phyloP scores from a whole-genome alignment of 169 alveolate species.

The Plasmodium vinckei region DNA sequence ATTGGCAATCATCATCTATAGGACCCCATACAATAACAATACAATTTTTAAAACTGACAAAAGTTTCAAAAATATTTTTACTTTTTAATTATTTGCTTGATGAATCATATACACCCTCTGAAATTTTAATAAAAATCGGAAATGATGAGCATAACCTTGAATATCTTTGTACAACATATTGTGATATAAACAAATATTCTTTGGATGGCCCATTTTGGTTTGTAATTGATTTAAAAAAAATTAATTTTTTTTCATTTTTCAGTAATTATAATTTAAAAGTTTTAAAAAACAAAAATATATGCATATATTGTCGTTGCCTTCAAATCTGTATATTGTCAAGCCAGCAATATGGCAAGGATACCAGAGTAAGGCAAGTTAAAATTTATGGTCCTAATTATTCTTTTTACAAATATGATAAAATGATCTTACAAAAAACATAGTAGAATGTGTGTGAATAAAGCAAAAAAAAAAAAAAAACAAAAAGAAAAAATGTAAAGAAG shows the following conservation, averaged over 20 bases:
- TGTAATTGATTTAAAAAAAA: constrained; percentile 75
- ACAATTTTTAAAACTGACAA: constrained; percentile 84
- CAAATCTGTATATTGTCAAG: constrained; percentile 87
- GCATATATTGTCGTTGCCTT: constrained; percentile 82
- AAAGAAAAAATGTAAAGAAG: too few relatives aligned
- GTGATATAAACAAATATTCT: constrained; percentile 78
- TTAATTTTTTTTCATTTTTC: constrained; percentile 75
- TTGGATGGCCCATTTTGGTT: constrained; percentile 85
- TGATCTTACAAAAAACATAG: constrained; percentile 15
- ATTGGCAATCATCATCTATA: constrained; percentile 90
- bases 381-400: constrained; percentile 53
- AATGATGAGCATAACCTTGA: constrained; percentile 82
- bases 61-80: constrained; percentile 86
- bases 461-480: too few relatives aligned
- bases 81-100: constrained; percentile 87
- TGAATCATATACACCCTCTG: constrained; percentile 90
- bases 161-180: constrained; percentile 71
- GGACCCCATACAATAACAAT: constrained; percentile 90
- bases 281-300: constrained; percentile 78
- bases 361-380: constrained; percentile 87
- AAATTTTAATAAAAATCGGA: constrained; percentile 86
- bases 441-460: neutral
- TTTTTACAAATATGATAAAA: constrained; percentile 56
- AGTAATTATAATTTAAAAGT: constrained; percentile 73
- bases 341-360: constrained; percentile 89